Evolutionary conservation across 371 early-diverging fungal species (phyloP), one percentile per base, ranked within the genome.

Genomic region (Rhizopus arrhizus): DNA sequence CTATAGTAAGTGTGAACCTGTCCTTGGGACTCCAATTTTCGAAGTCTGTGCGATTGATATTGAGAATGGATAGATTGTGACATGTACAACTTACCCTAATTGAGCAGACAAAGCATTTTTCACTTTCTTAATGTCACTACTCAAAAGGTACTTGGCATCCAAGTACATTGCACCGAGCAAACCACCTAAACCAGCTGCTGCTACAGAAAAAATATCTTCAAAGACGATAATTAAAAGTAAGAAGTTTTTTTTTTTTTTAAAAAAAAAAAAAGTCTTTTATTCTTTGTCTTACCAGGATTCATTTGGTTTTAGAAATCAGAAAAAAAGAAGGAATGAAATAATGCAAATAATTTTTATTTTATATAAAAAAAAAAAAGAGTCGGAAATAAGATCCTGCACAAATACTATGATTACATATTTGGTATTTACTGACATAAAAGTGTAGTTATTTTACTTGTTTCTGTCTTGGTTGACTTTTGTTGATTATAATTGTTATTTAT

Each of bases 141-240:
- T 53, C 1, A 73, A 45, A 10, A 66, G 56, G 10, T 51, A 45
- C 51, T 52, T 65, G 13, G 73, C 59, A 49, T 73, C 73, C 4
- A 69, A 46, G 38, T 73, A 73, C 69, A 73, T 69, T 16, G 51
- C 58, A 22, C 69, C 66, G 16, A 73, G 42, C 11, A 61, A 38
- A 38, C 65, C 56, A 29, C 62, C 65, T 4, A 64, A 15, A 15
- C 64, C 68, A 28, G 65, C 62, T 15, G 62, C 69, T 43, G 58
- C 65, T 28, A 61, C 55, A 31, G 64, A 56, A 50, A 64, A 47
- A 50, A 59, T 11, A 36, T 59, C 64, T 64, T 57, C 9, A n/a
- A 16, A 33, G 28, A 48, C 7, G 31, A 29, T 48, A 8, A 48
- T 9, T 48, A 28, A 29, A 16, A 28, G 13, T 13, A 50, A 10